Base-by-base conservation (phyloP, 148 eudicot genomes). In the Rhododendron griersonianum region DNA sequence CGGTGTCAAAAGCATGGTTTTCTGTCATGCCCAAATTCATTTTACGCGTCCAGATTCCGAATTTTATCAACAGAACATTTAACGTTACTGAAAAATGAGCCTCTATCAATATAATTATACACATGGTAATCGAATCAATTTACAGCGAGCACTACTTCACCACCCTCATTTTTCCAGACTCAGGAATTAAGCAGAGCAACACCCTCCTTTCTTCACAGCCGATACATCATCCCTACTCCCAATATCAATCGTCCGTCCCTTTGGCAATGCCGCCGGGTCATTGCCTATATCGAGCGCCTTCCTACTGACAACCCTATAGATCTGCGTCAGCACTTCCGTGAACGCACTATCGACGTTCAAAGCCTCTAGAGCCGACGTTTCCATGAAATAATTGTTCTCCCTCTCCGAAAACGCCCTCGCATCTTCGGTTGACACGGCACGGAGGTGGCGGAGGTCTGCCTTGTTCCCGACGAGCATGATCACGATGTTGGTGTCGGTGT, bases 391-490 rank as follows among this genome's bases (percentile, higher is more conserved):
- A 0, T 88, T 93, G 76, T 67, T 89, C 87, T 95, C 96, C 48
- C 88, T 87, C 57, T 91, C 95, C 0, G 94, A 94, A 80, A 95
- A 95, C 0, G 86, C 89, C 53, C 89, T 92, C 28, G 96, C 92
- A 30, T 94, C 94, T 25, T 89, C 95, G 0, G 85, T 84, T 0
- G 93, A 85, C 19, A 95, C 98, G 5, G 98, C 96, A 10, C 96
- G 93, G 77, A 95, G 88, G 87, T 95, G 98, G 23, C 95, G 94
- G 19, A 95, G 88, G 85, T 95, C 98, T 1, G 98, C 96, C 86
- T 95, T 95, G 94, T 95, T 95, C 51, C 98, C 98, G 7, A 92
- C 95, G 5, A 95, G 91, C 98, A 95, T 95, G 83, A 94, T 92
- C 33, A 95, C 98, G 1, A 95, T 94, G 89, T 91, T 94, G 21